Conservation (phyloP, 495 filamentous ascomycete species). For the Pyrenula massariospora region DNA sequence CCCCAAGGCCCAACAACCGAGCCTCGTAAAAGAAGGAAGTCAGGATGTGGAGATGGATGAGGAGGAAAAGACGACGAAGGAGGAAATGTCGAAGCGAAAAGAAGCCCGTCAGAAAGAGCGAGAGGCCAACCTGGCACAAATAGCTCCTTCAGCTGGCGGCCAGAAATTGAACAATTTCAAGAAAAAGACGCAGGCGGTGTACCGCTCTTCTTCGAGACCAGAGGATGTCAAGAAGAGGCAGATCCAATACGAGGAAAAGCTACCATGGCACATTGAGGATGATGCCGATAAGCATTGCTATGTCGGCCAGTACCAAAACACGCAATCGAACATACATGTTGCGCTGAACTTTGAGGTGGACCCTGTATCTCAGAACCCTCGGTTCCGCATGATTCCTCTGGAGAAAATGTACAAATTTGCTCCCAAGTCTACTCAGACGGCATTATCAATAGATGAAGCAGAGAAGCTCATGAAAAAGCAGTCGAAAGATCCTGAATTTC, state of each 20-base stretch:
- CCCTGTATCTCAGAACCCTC: conserved; percentile 14
- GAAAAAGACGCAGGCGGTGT: conserved; percentile 55
- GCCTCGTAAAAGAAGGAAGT: conserved; percentile 25
- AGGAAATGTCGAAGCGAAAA: conserved; percentile 55
- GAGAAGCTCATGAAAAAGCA: conserved; percentile 71
- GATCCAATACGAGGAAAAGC: conserved; percentile 83
- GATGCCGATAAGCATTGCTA: conserved; percentile 88
- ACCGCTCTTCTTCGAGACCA: conserved; percentile 72
- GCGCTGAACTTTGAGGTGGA: conserved; percentile 55
- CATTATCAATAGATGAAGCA: conserved; percentile 70
- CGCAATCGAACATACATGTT: conserved; percentile 65
- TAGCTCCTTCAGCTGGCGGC: conserved; percentile 58
- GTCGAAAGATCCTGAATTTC: conserved; percentile 61
- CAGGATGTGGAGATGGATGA: conserved; percentile 40
- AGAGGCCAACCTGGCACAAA: conserved; percentile 74
- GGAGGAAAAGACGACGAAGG: conserved; percentile 41
- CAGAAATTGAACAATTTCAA: conserved; percentile 44
- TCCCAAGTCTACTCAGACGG: conserved; percentile 71
- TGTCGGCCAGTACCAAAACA: conserved; percentile 81
- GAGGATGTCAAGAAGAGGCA: conserved; percentile 67
- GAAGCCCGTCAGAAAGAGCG: conserved; percentile 72
- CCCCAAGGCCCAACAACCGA: conserved; percentile 47
- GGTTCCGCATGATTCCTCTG: conserved; percentile 77
- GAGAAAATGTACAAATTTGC: conserved; percentile 94
- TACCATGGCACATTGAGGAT: conserved; percentile 95